Conservation (phyloP, 495 filamentous ascomycete species). For the Physcia stellaris region DNA sequence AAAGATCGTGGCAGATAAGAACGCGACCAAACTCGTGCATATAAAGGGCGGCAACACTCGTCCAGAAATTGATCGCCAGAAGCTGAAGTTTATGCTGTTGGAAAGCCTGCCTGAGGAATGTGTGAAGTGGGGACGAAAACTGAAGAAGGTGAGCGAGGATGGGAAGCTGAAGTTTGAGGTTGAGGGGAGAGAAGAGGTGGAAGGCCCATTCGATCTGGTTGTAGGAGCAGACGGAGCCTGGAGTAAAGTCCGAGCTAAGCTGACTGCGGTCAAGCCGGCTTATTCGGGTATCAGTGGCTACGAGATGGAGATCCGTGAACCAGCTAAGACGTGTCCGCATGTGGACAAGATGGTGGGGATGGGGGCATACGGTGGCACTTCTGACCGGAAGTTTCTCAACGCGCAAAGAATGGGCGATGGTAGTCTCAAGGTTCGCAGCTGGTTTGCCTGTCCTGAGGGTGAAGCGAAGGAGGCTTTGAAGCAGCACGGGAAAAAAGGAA, state of each 20-base stretch:
- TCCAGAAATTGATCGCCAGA: slow-evolving; percentile 22
- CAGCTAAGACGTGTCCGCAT: slow-evolving; percentile 16
- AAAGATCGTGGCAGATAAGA: slow-evolving; percentile 19
- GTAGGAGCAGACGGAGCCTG: slow-evolving; percentile 34
- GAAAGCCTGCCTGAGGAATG: slow-evolving; percentile 15
- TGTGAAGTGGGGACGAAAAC: slow-evolving; percentile 17
- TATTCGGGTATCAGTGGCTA: slow-evolving; percentile 33
- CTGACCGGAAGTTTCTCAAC: slow-evolving; percentile 22
- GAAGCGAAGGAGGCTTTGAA: slow-evolving; percentile 21
- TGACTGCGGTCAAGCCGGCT: slow-evolving; percentile 31
- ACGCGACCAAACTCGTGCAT: slow-evolving; percentile 9
- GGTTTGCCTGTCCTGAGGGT: slow-evolving; percentile 17
- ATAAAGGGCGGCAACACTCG: slow-evolving; percentile 13
- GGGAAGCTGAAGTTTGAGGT: slow-evolving; percentile 3
- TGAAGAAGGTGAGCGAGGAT: slow-evolving; percentile 14
- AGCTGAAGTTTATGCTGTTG: slow-evolving; percentile 20
- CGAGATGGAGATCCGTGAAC: slow-evolving; percentile 21
- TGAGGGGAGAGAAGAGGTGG: slow-evolving; percentile 7
- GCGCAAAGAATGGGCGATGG: slow-evolving; percentile 33
- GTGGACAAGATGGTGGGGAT: slow-evolving; percentile 25
- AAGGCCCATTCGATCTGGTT: slow-evolving; percentile 26
- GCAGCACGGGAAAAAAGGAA: neutral
- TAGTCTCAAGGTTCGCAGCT: slow-evolving; percentile 23
- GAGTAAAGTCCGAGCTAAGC: slow-evolving; percentile 25
- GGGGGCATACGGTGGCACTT: slow-evolving; percentile 28